Evolutionary conservation across 305 asterid species (phyloP), one percentile per base, ranked within the genome.

Genomic region (Salvia sclarea): DNA sequence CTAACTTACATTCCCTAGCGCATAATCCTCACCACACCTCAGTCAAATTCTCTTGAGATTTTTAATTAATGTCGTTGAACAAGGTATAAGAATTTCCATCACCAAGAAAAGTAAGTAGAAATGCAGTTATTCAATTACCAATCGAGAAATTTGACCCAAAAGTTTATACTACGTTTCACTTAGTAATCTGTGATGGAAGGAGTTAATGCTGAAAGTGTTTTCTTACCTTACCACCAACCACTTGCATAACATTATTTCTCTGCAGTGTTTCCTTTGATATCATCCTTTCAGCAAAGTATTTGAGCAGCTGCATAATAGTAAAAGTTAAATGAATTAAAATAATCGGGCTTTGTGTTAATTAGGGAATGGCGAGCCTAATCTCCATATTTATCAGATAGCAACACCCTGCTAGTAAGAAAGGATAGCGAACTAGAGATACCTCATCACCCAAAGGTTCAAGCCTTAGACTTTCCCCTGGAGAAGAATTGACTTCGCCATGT

Each of bases 161-260:
- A 31, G 35, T 30, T 47, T 25, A 12, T 55, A 25, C 35, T 55
- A 25, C 35, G 2, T 49, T 48, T 47, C 21, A 47, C 20, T 8
- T 18, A 53, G 61, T 28, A 40, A 47, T 64, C 18, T 28, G 45
- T 17, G 35, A 64, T 24, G 45, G 47, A 66, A 22, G 41, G 41
- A 40, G 43, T 17, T 60, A 37, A 48, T 53, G 52, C 71, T 31
- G 53, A 6, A 6, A 13, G 8, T 30, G 12, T 38, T 24, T 37
- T 64, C 85, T 66, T 56, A 87, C 95, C 90, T 77, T 73, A 69
- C 75, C 77, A 66, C 85, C 90, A 50, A 75, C 79, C 64, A 75
- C 82, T 82, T 90, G 95, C 95, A 88, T 86, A 48, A 90, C 94
- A 55, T 76, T 43, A 65, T 88, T 90, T 75, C 90, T 84, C 76